phyloP scores from a whole-genome alignment of 208 protist species.

The Endotrypanum monterogeii region DNA sequence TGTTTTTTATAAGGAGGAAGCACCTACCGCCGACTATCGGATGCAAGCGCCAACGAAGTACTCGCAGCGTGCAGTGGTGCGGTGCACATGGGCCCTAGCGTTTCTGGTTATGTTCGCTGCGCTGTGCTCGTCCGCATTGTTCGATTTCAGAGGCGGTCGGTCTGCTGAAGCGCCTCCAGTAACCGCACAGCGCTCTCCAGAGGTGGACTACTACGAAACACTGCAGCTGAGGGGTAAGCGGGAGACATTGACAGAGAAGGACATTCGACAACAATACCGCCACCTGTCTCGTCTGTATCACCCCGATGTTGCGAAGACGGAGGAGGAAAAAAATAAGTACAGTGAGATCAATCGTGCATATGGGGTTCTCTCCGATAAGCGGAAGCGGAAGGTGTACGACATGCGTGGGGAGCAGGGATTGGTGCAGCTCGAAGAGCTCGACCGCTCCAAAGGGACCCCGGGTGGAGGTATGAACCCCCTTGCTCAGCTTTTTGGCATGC shows the following conservation, averaged over 20 bases:
- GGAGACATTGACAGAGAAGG: constrained; percentile 68
- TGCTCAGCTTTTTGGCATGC: constrained; percentile 54
- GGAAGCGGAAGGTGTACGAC: constrained; percentile 93
- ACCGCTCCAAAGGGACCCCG: constrained; percentile 18
- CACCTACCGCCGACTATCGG: not conserved
- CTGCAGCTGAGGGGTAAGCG: constrained; percentile 58
- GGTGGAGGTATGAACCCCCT: constrained; percentile 48
- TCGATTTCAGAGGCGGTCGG: not conserved
- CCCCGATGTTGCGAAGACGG: constrained; percentile 74
- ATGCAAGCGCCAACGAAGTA: not conserved
- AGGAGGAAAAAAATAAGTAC: constrained; percentile 70
- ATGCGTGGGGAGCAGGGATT: constrained; percentile 88
- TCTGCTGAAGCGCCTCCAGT: not conserved
- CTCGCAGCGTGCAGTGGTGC: not conserved
- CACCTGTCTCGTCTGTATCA: constrained; percentile 78
- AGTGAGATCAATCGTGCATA: constrained; percentile 84
- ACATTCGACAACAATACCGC: constrained; percentile 84
- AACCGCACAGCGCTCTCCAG: constrained; percentile 14
- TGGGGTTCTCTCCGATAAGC: constrained; percentile 89
- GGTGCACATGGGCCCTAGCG: not conserved
- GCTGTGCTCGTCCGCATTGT: constrained; percentile 18
- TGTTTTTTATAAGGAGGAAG: too few relatives aligned
- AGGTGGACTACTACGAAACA: constrained; percentile 82
- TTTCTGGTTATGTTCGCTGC: constrained; percentile 17
- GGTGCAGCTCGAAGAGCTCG: constrained; percentile 65